Evolutionary conservation across 441 rosid species (phyloP), one percentile per base, ranked within the genome.

Genomic region (Pelargonium fulgidum): DNA sequence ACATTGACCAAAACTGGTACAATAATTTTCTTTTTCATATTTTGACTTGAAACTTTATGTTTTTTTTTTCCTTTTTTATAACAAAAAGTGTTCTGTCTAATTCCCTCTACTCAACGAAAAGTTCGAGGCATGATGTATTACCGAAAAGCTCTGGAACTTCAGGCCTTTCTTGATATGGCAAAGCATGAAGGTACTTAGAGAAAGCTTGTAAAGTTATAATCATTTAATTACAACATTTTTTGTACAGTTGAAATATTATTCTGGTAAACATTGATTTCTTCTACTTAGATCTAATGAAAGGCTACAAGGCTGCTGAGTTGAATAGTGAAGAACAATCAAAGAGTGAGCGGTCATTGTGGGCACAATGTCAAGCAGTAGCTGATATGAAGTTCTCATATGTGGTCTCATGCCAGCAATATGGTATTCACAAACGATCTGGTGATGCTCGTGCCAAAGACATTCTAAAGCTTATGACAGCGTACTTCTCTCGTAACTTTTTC

Each of bases 61-160:
- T 1, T 50, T 12, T 63, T 47, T 58, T 61, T n/a, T n/a, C n/a
- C 9, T 29, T 2, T 68, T 59, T 61, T 64, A 64, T 58, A 50
- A 48, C 54, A 13, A 48, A 3, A 48, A 48, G 54, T 13, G 14
- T 0, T 13, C 77, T 67, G 70, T 64, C 13, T 61, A 65, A 77
- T 58, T 58, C 62, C 19, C 65, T 44, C 22, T 66, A 39, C 12
- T 78, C n/a, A 59, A 52, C 73, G 80, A 67, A 39, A 85, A 92
- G 99, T 95, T 14, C 83, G 99, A 84, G 99, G 99, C 64, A 95
- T 95, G 97, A 95, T 95, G 99, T 95, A 95, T 79, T 88, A 85
- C 75, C 88, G 99, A 41, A 87, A 85, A 83, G 99, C 99, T 36
- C 82, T 95, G 91, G 98, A 95, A 81, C 96, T 95, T 74, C 99